These are phyloP conservation scores for Ochromonas danica DNA, from an alignment of 108 stramenopile genomes.

Conservation along the genomic window DNA sequence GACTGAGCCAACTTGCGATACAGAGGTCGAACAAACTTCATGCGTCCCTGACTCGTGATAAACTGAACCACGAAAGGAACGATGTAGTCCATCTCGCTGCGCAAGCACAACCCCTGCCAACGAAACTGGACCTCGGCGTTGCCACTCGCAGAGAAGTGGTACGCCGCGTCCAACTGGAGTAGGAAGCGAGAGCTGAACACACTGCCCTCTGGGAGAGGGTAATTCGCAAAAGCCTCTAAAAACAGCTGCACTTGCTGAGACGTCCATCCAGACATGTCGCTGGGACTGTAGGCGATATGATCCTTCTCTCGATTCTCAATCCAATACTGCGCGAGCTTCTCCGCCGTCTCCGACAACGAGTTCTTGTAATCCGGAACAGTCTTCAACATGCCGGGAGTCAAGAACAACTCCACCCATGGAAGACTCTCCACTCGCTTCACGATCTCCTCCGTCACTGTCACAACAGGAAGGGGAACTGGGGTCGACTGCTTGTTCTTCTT, in stretches of 20 bases:
- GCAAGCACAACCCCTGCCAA: constrained; percentile 77
- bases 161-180: constrained; percentile 66
- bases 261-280: constrained; percentile 65
- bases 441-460: background rate
- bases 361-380: background rate
- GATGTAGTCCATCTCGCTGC: constrained; percentile 63
- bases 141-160: constrained; percentile 60
- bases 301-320: background rate
- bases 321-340: constrained; percentile 5
- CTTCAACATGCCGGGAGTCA: constrained; percentile 1
- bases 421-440: background rate
- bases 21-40: constrained; percentile 94
- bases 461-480: background rate
- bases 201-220: constrained; percentile 43
- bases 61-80: constrained; percentile 71
- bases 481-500: background rate
- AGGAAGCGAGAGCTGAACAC: constrained; percentile 64
- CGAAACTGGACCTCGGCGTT: constrained; percentile 87
- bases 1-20: constrained; percentile 73
- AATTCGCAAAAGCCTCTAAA: constrained; percentile 59
- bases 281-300: background rate
- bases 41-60: constrained; percentile 91
- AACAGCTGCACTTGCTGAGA: constrained; percentile 77
- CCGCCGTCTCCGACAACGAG: background rate
- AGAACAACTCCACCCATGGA: background rate